Evolutionary conservation across 345 rosid genomes (phyloP), one percentile per base, ranked within the genome.

Genomic region (Salix purpurea): DNA sequence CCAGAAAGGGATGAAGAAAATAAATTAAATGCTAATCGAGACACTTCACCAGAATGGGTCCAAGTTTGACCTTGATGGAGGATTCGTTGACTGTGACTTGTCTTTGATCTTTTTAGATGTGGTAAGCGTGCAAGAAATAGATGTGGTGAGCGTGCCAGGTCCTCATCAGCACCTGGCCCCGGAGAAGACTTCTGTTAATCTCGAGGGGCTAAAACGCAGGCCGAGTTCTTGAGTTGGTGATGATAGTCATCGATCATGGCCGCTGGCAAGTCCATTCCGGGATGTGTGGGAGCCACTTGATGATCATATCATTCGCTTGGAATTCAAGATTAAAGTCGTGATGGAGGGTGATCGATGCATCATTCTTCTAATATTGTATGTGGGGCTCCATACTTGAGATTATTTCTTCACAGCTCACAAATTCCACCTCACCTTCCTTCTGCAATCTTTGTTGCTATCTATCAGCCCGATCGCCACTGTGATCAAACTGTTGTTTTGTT

Each of bases 221-320:
- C 11, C 44, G 44, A 40, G 44, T 12, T 40, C 44, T 40, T 12
- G 44, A 40, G 44, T 10, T 40, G 44, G 44, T 40, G 32, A 10
- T 50, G 40, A 65, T 28, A 66, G 65, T 36, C 66, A 36, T 65
- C 72, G 52, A 74, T 74, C 79, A 75, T 73, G 69, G 80, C 78
- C 74, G 80, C 64, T 65, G 80, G 78, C 56, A 36, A 2, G 74
- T 77, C 68, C 76, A 62, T 68, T 73, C 32, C 16, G 2, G 46
- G 68, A 6, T 18, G 23, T 19, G 72, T 40, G 32, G 78, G 79
- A 46, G 61, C 78, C 71, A 19, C 23, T 37, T 28, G 14, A 69
- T 39, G 71, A 71, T 60, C 79, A 74, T 36, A 76, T 62, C 76
- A 74, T 67, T 65, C 73, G 74, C 83, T 81, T 81, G 44, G n/a